Conservation (phyloP, 305 asterid genomes). For the Rubia balearica region DNA sequence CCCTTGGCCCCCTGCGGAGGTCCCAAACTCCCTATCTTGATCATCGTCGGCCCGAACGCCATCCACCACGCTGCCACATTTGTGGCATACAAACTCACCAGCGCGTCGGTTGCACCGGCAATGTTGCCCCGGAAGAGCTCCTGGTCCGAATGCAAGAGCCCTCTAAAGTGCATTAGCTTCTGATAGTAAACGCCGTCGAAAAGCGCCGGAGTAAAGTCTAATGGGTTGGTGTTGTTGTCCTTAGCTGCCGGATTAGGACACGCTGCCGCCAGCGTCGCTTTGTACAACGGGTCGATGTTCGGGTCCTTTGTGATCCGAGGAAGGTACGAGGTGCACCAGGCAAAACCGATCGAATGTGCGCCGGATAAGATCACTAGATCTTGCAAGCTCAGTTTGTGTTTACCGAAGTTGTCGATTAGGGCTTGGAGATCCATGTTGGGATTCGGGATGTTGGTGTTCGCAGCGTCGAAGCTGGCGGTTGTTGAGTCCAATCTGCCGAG, state of each 20-base stretch:
- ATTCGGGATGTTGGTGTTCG: slow-evolving; percentile 31
- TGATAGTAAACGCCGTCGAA: slow-evolving; percentile 43
- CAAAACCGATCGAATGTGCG: slow-evolving; percentile 33
- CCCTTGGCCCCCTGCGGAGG: slow-evolving; percentile 30
- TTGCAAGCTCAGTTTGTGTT: slow-evolving; percentile 24
- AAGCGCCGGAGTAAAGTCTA: slow-evolving; percentile 25
- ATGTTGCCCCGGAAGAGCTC: slow-evolving; percentile 27
- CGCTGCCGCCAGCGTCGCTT: slow-evolving; percentile 19
- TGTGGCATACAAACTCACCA: slow-evolving; percentile 27
- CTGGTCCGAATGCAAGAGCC: slow-evolving; percentile 46
- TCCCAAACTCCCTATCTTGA: slow-evolving; percentile 35
- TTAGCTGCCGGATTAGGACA: slow-evolving; percentile 38
- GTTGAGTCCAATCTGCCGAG: slow-evolving; percentile 40
- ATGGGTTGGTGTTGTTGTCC: slow-evolving; percentile 31
- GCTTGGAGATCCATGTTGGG: slow-evolving; percentile 26
- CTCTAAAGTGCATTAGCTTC: slow-evolving; percentile 33
- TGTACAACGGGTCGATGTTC: slow-evolving; percentile 21
- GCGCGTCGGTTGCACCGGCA: slow-evolving; percentile 15
- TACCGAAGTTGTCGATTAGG: slow-evolving; percentile 25
- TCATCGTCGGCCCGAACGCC: slow-evolving; percentile 35
- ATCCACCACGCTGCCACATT: slow-evolving; percentile 25
- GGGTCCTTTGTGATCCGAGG: slow-evolving; percentile 28
- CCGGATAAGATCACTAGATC: slow-evolving; percentile 42
- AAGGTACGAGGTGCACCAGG: slow-evolving; percentile 26
- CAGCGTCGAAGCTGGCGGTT: slow-evolving; percentile 36